A percentile compares a stretch with the other conserved stretches of the same genome.
Conservation (phyloP, 2,329 filamentous ascomycete genomes). For the Venturia carpophila region DNA sequence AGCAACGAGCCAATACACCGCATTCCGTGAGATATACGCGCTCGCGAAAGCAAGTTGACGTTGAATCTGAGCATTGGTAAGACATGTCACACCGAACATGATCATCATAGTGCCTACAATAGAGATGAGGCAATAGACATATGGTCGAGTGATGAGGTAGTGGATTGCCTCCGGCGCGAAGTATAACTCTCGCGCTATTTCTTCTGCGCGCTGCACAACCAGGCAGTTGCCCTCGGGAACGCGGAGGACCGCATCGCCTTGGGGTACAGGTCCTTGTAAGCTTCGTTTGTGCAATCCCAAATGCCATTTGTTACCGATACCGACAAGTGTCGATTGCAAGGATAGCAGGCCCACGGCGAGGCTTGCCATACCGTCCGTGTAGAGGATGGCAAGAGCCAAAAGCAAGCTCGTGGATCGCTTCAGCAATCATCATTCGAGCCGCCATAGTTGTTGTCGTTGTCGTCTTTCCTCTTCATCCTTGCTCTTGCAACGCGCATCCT, state of each 20-base stretch:
- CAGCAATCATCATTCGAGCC: neutral
- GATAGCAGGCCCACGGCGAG: slow-evolving; percentile 42
- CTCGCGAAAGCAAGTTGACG: slow-evolving; percentile 43
- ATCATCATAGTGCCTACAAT: slow-evolving; percentile 44
- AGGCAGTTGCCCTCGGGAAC: slow-evolving; percentile 45
- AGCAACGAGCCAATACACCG: slow-evolving; percentile 44
- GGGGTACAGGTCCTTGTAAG: slow-evolving; percentile 25
- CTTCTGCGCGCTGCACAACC: slow-evolving; percentile 41
- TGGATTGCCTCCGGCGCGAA: slow-evolving; percentile 44
- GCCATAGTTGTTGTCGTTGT: neutral
- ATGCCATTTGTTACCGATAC: slow-evolving; percentile 43
- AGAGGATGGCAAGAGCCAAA: slow-evolving; percentile 37
- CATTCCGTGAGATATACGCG: slow-evolving; percentile 43
- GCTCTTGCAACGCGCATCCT: neutral
- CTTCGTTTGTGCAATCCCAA: slow-evolving; percentile 35
- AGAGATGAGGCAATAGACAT: slow-evolving; percentile 39
- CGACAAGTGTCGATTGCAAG: slow-evolving; percentile 42
- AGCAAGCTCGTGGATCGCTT: slow-evolving; percentile 25
- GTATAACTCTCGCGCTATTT: slow-evolving; percentile 43
- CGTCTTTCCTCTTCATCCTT: neutral
- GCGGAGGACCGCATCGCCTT: slow-evolving; percentile 41
- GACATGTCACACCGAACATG: slow-evolving; percentile 44
- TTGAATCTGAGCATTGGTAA: slow-evolving; percentile 42
- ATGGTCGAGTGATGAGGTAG: slow-evolving; percentile 36
- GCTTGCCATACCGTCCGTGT: slow-evolving; percentile 43